These are phyloP conservation scores for Polytrichum formosum DNA, from an alignment of 225 moss, liverwort and hornwort species.

Conservation along the genomic window DNA sequence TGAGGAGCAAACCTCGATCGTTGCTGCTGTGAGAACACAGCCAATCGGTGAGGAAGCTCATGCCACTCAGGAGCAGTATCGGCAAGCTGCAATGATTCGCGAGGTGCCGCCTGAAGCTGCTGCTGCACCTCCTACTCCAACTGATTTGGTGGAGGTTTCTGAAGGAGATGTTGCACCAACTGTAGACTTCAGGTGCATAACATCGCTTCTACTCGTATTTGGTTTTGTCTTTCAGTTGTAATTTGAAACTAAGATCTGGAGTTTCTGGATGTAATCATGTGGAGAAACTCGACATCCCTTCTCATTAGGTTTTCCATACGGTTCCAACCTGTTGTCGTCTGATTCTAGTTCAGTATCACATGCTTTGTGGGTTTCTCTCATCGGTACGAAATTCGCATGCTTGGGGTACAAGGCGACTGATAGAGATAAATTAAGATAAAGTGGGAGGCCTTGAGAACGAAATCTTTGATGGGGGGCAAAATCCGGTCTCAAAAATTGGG, in stretches of 20 bases:
- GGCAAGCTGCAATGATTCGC: conserved; percentile 14
- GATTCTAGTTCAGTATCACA: no score
- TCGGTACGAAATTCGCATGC: no score
- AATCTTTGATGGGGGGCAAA: no score
- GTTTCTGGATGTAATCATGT: no score
- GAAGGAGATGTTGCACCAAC: conserved; percentile 32
- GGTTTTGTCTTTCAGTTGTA: background rate
- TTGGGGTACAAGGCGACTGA: no score
- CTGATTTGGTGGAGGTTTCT: conserved; percentile 21
- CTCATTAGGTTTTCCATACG: no score
- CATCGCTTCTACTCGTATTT: background rate
- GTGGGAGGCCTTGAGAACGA: no score
- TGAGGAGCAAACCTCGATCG: background rate
- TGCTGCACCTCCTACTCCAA: conserved; percentile 23
- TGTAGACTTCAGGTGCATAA: conserved; percentile 33
- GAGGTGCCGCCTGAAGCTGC: background rate
- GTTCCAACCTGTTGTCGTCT: no score
- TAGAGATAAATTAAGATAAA: no score
- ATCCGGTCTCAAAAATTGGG: no score
- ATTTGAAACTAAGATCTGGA: background rate
- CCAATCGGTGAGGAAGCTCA: conserved; percentile 8
- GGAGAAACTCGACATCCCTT: no score
- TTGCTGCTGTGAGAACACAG: background rate
- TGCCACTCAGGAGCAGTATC: conserved; percentile 27
- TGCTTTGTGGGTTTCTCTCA: no score